Percentiles rank a stretch among this genome's conserved stretches.
These are phyloP conservation scores for Dorcoceras hygrometricum DNA, from an alignment of 257 asterid genomes.

Conservation along the genomic window DNA sequence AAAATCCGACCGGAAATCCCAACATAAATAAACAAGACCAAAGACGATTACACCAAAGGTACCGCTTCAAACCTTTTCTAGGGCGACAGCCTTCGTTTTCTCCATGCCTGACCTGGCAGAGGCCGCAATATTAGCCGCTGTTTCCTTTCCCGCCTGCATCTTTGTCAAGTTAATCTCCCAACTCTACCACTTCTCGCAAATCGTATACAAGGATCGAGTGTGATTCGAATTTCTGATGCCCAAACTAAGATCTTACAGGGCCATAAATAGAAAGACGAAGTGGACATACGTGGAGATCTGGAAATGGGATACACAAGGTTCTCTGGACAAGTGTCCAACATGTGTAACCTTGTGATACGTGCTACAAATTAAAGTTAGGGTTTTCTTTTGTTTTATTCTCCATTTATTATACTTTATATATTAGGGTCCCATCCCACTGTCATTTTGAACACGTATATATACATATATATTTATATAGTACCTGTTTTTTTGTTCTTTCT, in stretches of 20 bases:
- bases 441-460: too few species aligned
- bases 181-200: not conserved
- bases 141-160: slow-evolving; percentile 60
- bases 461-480: too few species aligned
- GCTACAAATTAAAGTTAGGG: not conserved
- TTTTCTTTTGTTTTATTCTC: not conserved
- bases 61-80: slow-evolving; percentile 39
- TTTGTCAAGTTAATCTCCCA: not conserved
- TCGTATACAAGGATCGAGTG: too few species aligned
- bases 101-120: slow-evolving; percentile 72
- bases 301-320: not conserved
- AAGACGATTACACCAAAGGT: too few species aligned
- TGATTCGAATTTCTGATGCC: too few species aligned
- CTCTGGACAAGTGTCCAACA: not conserved
- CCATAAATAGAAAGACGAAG: not conserved
- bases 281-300: not conserved
- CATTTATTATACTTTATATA: too few species aligned
- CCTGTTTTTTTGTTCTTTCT: too few species aligned
- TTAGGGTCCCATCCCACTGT: too few species aligned
- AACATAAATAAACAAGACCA: too few species aligned
- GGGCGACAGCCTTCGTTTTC: slow-evolving; percentile 57
- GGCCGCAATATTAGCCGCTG: slow-evolving; percentile 61
- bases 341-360: not conserved
- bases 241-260: too few species aligned
- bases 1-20: not conserved